Evolutionary conservation across 352 stramenopile genomes (phyloP).

Genomic region (Pythium coloratum): DNA sequence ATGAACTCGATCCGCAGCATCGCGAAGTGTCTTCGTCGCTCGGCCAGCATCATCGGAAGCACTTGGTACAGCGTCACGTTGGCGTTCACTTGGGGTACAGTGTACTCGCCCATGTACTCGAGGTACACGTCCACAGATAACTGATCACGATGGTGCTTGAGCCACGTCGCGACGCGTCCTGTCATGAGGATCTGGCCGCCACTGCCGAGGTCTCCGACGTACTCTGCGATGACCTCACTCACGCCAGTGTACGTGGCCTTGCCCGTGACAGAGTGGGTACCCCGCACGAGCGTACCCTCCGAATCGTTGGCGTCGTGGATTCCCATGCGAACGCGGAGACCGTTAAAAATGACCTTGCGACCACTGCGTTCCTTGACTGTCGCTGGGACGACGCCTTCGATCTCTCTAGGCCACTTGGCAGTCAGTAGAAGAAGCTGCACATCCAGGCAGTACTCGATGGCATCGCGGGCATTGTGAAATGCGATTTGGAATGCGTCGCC

Average conservation of each 20-base stretch:
- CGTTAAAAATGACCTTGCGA: conserved; percentile 20
- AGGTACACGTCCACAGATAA: conserved; percentile 23
- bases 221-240: conserved; percentile 25
- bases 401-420: conserved; percentile 59
- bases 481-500: conserved; percentile 72
- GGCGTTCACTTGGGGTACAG: conserved; percentile 37
- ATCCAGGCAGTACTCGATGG: conserved; percentile 36
- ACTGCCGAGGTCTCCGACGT: conserved; percentile 26
- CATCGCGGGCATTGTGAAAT: conserved; percentile 67
- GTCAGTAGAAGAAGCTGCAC: conserved; percentile 30
- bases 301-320: conserved; percentile 16
- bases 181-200: conserved; percentile 36
- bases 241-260: conserved; percentile 26
- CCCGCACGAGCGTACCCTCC: too few species aligned
- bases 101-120: conserved; percentile 33
- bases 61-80: neutral
- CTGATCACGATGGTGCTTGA: conserved; percentile 18
- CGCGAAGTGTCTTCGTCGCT: too few species aligned
- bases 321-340: conserved; percentile 34
- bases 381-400: conserved; percentile 48
- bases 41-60: too few species aligned
- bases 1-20: too few species aligned
- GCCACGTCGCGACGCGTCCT: conserved; percentile 27
- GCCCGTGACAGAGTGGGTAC: too few species aligned
- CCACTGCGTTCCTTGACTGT: conserved; percentile 16